Conservation (phyloP, 805 yeast species). For the Yarrowia phangngaensis region DNA sequence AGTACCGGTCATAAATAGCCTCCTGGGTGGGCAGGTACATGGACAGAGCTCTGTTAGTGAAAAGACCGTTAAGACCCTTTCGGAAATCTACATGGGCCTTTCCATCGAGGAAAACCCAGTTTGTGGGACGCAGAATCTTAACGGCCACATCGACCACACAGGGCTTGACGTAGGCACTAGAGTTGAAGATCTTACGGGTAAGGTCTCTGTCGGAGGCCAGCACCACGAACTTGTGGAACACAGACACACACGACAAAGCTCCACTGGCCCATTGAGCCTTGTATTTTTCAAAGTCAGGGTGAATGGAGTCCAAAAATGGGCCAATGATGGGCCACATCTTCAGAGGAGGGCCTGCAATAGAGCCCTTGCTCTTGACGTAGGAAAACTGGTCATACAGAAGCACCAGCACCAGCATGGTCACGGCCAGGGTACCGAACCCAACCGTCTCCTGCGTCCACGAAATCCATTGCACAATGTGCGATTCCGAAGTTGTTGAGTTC, state of each 20-base stretch:
- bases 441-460: slow-evolving; percentile 25
- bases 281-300: slow-evolving; percentile 94
- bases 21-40: slow-evolving; percentile 83
- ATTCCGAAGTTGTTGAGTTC: slow-evolving; percentile 16
- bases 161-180: slow-evolving; percentile 88
- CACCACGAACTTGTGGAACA: slow-evolving; percentile 95
- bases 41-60: slow-evolving; percentile 77
- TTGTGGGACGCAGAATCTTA: slow-evolving; percentile 88
- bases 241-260: slow-evolving; percentile 91
- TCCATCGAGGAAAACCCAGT: slow-evolving; percentile 98
- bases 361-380: slow-evolving; percentile 77
- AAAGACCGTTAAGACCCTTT: slow-evolving; percentile 81
- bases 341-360: slow-evolving; percentile 82
- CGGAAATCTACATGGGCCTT: slow-evolving; percentile 93
- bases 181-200: slow-evolving; percentile 78
- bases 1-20: slow-evolving; percentile 74
- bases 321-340: slow-evolving; percentile 96
- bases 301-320: slow-evolving; percentile 88
- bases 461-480: slow-evolving; percentile 25
- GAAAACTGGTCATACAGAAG: slow-evolving; percentile 46
- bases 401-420: slow-evolving; percentile 30
- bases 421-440: slow-evolving; percentile 19
- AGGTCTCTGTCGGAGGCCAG: slow-evolving; percentile 86
- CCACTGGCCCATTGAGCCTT: slow-evolving; percentile 93
- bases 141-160: slow-evolving; percentile 97